phyloP scores from a whole-genome alignment of 352 stramenopile genomes.

The Phytopythium helicoides region DNA sequence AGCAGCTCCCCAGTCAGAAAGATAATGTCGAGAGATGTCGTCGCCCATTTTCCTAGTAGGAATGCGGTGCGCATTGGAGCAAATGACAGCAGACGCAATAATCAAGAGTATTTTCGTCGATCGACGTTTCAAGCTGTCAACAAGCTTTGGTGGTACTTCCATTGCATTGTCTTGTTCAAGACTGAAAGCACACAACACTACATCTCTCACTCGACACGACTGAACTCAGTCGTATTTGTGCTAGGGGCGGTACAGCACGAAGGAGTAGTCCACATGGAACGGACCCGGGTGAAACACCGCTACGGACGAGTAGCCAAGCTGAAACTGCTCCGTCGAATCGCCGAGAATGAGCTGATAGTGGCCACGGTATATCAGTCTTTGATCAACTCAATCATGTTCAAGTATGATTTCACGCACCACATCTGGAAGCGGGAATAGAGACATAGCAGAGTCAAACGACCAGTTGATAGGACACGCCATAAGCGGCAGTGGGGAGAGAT shows the following conservation, averaged over 20 bases:
- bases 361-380: no score
- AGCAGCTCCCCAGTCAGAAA: neutral
- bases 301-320: slow-evolving; percentile 78
- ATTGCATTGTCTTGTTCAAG: no score
- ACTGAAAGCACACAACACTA: neutral
- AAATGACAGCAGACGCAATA: no score
- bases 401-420: slow-evolving; percentile 36
- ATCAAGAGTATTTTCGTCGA: no score
- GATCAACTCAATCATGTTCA: neutral
- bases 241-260: slow-evolving; percentile 84
- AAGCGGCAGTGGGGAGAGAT: slow-evolving; percentile 90
- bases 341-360: slow-evolving; percentile 58
- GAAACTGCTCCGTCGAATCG: slow-evolving; percentile 81
- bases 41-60: neutral
- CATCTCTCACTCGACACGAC: slow-evolving; percentile 56
- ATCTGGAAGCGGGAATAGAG: slow-evolving; percentile 92
- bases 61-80: no score
- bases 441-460: slow-evolving; percentile 91
- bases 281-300: slow-evolving; percentile 77
- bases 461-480: slow-evolving; percentile 92
- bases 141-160: no score
- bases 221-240: slow-evolving; percentile 84
- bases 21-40: neutral
- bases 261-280: slow-evolving; percentile 86
- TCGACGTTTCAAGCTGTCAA: no score